These are phyloP conservation scores for Areca catechu DNA, from an alignment of 176 grass and related monocot genomes.

Conservation along the genomic window DNA sequence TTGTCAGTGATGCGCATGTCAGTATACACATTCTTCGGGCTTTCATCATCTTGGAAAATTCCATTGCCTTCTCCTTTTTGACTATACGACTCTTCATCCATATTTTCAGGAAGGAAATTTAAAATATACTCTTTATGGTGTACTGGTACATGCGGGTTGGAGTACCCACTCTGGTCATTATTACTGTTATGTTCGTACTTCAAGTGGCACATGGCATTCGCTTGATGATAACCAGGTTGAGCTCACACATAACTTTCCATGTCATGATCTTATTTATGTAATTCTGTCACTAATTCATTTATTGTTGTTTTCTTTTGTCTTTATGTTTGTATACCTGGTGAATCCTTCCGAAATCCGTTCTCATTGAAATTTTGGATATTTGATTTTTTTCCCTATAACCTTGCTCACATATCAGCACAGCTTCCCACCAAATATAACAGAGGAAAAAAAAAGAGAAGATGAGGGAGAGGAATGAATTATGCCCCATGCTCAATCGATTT, in stretches of 20 bases:
- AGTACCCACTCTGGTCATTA: conserved; percentile 94
- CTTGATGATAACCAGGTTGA: conserved; percentile 96
- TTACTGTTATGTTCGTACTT: conserved; percentile 89
- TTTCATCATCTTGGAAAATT: conserved; percentile 1
- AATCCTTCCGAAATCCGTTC: too few relatives aligned
- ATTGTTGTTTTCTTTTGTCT: too few relatives aligned
- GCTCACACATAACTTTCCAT: not conserved
- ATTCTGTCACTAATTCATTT: too few relatives aligned
- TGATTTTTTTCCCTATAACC: too few relatives aligned
- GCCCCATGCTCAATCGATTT: too few relatives aligned
- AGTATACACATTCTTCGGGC: conserved; percentile 11
- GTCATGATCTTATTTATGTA: too few relatives aligned
- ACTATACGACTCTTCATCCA: not conserved
- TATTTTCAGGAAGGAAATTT: conserved; percentile 49
- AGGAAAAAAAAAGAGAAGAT: too few relatives aligned
- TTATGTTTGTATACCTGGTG: too few relatives aligned
- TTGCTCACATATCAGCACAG: too few relatives aligned
- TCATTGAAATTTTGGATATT: too few relatives aligned
- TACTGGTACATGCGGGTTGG: conserved; percentile 86
- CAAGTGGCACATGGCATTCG: conserved; percentile 95
- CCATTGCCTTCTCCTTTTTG: not conserved
- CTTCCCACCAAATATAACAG: too few relatives aligned
- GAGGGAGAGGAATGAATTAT: too few relatives aligned
- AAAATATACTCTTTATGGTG: conserved; percentile 93
- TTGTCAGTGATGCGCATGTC: conserved; percentile 79